phyloP scores from a whole-genome alignment of 2,329 filamentous ascomycete species.

The Tolypocladium sp. region DNA sequence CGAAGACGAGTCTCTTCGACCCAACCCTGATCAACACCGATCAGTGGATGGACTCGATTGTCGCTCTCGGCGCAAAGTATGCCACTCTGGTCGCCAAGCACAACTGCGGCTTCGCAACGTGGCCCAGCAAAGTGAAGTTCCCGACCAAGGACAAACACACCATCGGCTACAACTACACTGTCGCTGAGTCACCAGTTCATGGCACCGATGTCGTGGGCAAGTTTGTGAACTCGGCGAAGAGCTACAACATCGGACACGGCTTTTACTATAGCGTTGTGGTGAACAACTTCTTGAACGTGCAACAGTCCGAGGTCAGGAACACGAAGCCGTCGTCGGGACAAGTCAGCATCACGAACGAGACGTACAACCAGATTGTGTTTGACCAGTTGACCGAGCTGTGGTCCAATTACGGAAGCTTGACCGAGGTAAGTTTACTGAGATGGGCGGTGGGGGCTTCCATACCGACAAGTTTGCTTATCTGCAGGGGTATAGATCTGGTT shows the following conservation, averaged over 20 bases:
- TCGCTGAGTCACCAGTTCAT: constrained; percentile 14
- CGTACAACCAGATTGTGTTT: constrained; percentile 14
- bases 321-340: constrained; percentile 8
- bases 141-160: constrained; percentile 11
- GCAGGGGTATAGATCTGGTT: constrained; percentile 14
- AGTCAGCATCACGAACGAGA: constrained; percentile 11
- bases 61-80: constrained; percentile 15
- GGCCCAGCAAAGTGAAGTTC: constrained; percentile 17
- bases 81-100: constrained; percentile 20
- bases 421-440: constrained; percentile 8
- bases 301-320: constrained; percentile 9
- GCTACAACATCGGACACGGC: constrained; percentile 15
- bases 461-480: not conserved
- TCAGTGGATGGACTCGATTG: constrained; percentile 17
- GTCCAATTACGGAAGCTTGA: constrained; percentile 12
- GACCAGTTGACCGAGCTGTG: constrained; percentile 14
- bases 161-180: constrained; percentile 17
- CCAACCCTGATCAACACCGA: constrained; percentile 14
- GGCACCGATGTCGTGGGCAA: constrained; percentile 13
- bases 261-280: constrained; percentile 21
- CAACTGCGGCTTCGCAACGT: constrained; percentile 19
- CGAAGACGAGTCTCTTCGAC: constrained; percentile 10
- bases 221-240: constrained; percentile 14
- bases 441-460: too few relatives aligned
- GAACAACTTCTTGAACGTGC: constrained; percentile 19